Base-by-base conservation (phyloP, 345 rosid genomes). In the Luvunga scandens region DNA sequence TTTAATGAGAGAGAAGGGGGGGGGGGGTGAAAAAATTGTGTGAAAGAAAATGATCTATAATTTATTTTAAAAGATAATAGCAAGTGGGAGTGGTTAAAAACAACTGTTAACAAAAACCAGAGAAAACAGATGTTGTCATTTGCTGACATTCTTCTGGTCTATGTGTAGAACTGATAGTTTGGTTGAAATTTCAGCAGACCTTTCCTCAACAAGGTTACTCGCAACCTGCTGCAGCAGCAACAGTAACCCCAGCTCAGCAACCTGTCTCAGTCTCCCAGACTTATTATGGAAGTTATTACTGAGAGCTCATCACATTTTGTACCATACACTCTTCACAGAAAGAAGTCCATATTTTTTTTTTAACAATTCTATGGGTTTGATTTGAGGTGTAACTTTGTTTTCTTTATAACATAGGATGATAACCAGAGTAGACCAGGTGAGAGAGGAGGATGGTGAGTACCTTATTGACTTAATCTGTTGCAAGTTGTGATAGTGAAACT, bases 171-270 rank as follows among this genome's bases (percentile, higher is more conserved):
- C 71, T 86, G 53, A 78, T 81, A 22, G 63, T 75, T 18, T 48
- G 31, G 69, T 24, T 57, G 60, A 75, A 18, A 34, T 78, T 59
- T 78, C 82, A 77, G 85, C 81, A 78, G 78, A 76, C 85, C 33
- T 84, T 83, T 69, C 90, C 91, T 16, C 88, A 91, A 63, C 98
- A 92, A 69, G 86, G 86, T 68, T 89, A 90, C 8, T 94, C 82
- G 0, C 92, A 91, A 66, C 97, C 94, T 7, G 53, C 89, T 19
- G 90, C 86, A 24, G 85, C 84, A 21, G 85, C 87, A 1, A 80
- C 89, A 13, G 63, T 86, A 80, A 80, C 88, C 9, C 89, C 92
- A 4, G 81, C 83, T 0, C 95, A 88, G 81, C 93, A 86, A 79
- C 84, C 91, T 2, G 86, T 90, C 9, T 9, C 91, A 30, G 91